Percentiles rank a stretch among this genome's conserved stretches.
Conservation (phyloP, 2,329 filamentous ascomycete genomes). For the Colletotrichum navitas region DNA sequence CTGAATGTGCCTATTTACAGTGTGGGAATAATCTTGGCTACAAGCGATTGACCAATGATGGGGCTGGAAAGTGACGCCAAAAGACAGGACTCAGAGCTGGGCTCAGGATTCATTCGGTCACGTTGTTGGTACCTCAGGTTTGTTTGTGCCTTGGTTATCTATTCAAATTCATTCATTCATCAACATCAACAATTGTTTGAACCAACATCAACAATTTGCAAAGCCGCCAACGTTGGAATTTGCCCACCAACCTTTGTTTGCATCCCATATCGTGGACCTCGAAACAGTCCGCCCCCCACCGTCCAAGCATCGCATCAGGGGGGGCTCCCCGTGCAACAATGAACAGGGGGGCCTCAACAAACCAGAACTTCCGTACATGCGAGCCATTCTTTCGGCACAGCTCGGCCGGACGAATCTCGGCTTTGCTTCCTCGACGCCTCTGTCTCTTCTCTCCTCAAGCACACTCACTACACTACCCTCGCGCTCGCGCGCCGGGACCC, state of each 20-base stretch:
- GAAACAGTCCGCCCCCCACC: background rate
- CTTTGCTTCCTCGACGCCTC: constrained; percentile 16
- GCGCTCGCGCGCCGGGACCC: background rate
- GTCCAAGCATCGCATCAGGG: constrained; percentile 2
- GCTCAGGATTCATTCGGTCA: background rate
- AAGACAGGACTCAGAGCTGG: too few species aligned
- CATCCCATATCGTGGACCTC: background rate
- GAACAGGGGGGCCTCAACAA: constrained; percentile 17
- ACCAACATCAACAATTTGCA: background rate
- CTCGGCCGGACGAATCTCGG: constrained; percentile 42
- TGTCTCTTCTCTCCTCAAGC: background rate
- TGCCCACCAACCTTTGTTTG: background rate
- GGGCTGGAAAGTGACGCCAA: too few species aligned
- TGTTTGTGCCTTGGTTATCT: background rate
- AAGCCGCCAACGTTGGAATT: background rate
- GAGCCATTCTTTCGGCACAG: constrained; percentile 37
- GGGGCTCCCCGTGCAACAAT: background rate
- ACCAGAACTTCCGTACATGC: constrained; percentile 41
- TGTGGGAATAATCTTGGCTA: background rate
- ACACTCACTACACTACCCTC: too few species aligned
- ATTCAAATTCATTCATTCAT: background rate
- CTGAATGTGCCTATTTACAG: too few species aligned
- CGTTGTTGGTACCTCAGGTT: background rate
- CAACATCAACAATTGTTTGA: background rate
- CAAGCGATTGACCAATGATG: constrained; percentile 28